Percentiles rank a stretch among this genome's conserved stretches.
These are phyloP conservation scores for Apiotrichum domesticum DNA, from an alignment of 1,284 basidiomycete genomes.

Conservation along the genomic window DNA sequence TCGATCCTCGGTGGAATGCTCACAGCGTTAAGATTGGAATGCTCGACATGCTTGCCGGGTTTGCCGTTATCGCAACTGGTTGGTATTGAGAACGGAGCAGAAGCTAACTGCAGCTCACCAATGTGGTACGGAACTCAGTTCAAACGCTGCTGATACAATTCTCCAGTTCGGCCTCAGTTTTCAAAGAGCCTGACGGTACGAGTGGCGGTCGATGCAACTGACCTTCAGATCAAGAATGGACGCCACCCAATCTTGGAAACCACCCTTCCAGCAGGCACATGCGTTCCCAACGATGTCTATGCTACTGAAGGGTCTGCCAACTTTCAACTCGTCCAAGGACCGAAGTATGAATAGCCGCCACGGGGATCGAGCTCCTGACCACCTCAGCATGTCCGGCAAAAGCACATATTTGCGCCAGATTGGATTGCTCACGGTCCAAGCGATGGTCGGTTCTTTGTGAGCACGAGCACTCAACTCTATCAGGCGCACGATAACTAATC, in stretches of 20 bases:
- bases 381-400: slow-evolving; percentile 76
- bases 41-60: slow-evolving; percentile 72
- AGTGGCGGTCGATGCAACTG: not conserved
- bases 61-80: slow-evolving; percentile 68
- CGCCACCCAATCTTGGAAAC: slow-evolving; percentile 79
- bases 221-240: slow-evolving; percentile 61
- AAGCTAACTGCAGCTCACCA: slow-evolving; percentile 1
- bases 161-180: slow-evolving; percentile 62
- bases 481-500: not conserved
- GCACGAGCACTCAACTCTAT: slow-evolving; percentile 7
- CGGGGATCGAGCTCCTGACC: not conserved
- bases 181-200: not conserved
- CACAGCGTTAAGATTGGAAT: slow-evolving; percentile 59
- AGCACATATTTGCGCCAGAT: slow-evolving; percentile 86
- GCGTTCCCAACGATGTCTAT: slow-evolving; percentile 73
- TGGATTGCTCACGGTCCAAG: slow-evolving; percentile 75
- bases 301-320: slow-evolving; percentile 61
- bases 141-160: not conserved
- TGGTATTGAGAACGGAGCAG: slow-evolving; percentile 7
- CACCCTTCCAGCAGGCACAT: slow-evolving; percentile 59
- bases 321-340: slow-evolving; percentile 83
- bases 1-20: too few relatives aligned
- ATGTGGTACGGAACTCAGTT: not conserved
- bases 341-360: slow-evolving; percentile 57
- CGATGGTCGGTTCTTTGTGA: slow-evolving; percentile 75